These are phyloP conservation scores for Dryas octopetala DNA, from an alignment of 306 rosid genomes.

Conservation along the genomic window DNA sequence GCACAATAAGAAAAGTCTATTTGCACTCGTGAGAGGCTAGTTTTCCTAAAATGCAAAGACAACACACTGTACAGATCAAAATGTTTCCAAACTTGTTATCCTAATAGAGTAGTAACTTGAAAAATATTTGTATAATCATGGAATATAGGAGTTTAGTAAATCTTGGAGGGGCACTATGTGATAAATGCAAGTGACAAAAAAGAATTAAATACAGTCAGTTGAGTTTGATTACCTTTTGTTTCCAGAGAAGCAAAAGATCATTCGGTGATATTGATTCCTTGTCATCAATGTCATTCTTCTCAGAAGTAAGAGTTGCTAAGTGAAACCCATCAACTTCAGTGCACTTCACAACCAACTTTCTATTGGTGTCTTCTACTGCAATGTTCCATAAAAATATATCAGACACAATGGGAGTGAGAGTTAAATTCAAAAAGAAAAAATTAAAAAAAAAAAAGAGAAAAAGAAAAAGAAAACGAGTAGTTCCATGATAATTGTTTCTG, in stretches of 20 bases:
- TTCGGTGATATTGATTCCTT: conserved; percentile 51
- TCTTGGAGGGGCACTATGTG: not conserved
- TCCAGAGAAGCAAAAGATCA: conserved; percentile 80
- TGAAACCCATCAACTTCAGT: conserved; percentile 73
- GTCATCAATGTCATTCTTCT: conserved; percentile 22
- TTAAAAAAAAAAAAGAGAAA: too few relatives aligned
- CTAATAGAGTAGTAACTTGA: too few relatives aligned
- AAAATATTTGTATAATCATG: too few relatives aligned
- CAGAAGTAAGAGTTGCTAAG: conserved; percentile 51
- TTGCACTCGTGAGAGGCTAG: too few relatives aligned
- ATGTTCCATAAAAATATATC: conserved; percentile 5
- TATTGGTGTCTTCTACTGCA: conserved; percentile 66
- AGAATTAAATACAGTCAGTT: not conserved
- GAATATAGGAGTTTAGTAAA: too few relatives aligned
- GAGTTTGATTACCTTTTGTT: conserved; percentile 54
- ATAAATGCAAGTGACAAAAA: not conserved
- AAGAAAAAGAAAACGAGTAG: not conserved
- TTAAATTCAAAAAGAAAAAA: too few relatives aligned
- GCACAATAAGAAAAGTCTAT: too few relatives aligned
- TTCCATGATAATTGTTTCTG: not conserved
- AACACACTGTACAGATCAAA: too few relatives aligned
- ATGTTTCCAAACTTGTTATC: too few relatives aligned
- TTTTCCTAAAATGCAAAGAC: too few relatives aligned
- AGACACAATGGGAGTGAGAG: too few relatives aligned
- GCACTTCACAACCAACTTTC: conserved; percentile 59